Evolutionary conservation across 352 stramenopile species (phyloP), one percentile per base, ranked within the genome.

Genomic region (Elongisporangium anandrum): DNA sequence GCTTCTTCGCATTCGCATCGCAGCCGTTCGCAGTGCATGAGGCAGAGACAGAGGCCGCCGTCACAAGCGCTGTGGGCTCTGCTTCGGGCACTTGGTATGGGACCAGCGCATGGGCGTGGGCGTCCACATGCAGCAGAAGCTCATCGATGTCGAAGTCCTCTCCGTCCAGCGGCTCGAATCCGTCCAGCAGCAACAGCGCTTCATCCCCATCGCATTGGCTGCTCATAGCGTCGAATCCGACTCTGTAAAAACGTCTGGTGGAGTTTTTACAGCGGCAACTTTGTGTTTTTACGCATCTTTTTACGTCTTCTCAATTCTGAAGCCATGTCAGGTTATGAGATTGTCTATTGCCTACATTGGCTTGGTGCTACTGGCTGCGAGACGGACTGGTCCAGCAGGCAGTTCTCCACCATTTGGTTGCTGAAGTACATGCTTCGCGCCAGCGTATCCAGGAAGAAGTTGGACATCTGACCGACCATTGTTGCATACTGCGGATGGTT

Each of bases 321-420:
- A 34, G 24, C 24, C 24, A 34, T 34, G 24, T n/a, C n/a, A n/a
- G n/a, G n/a, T n/a, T n/a, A n/a, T n/a, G n/a, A n/a, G n/a, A n/a
- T n/a, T n/a, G n/a, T n/a, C n/a, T n/a, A n/a, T n/a, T n/a, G n/a
- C n/a, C n/a, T n/a, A n/a, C n/a, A n/a, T n/a, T n/a, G n/a, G n/a
- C n/a, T n/a, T n/a, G n/a, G n/a, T 29, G 24, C 24, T 3, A 29
- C 3, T 29, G 3, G 24, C 24, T 29, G 24, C 29, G 29, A 9
- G 2, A 39, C 13, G 29, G 29, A 45, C 55, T 75, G 68, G n/a
- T 75, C 68, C 34, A 75, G 49, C 39, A 75, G 54, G 13, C 71
- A 60, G 45, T 75, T 75, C 54, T 75, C 64, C 52, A 75, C 71
- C 57, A 75, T 67, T 45, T 45, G 34, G 24, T 75, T 57, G 58